phyloP scores from a whole-genome alignment of 345 rosid species.

The Sonneratia caseolaris region DNA sequence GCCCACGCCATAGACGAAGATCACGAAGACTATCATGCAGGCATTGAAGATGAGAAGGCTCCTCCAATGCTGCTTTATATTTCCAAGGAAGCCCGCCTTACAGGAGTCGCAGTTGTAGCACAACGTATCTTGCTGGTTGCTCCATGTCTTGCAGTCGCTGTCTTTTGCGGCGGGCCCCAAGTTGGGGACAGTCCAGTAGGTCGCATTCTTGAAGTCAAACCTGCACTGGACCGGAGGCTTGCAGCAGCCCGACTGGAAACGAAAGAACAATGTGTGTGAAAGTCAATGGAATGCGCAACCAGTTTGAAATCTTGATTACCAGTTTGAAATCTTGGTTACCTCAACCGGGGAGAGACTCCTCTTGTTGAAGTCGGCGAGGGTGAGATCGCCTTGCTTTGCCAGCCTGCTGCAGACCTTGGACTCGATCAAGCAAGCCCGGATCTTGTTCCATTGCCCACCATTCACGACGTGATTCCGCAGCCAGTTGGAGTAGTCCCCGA shows the following conservation, averaged over 20 bases:
- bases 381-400: neutral
- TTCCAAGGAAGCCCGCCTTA: conserved; percentile 38
- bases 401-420: conserved; percentile 18
- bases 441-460: conserved; percentile 18
- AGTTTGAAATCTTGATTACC: neutral
- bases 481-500: conserved; percentile 31
- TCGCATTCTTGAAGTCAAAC: conserved; percentile 27
- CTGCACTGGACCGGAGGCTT: conserved; percentile 52
- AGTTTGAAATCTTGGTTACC: conserved; percentile 1
- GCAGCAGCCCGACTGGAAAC: conserved; percentile 53
- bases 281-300: no score
- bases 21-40: conserved; percentile 3
- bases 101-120: conserved; percentile 52
- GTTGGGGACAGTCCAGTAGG: conserved; percentile 27
- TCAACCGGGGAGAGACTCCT: conserved; percentile 17
- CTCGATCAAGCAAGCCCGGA: conserved; percentile 22
- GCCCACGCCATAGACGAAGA: conserved; percentile 13
- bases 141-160: conserved; percentile 43
- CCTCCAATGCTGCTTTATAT: conserved; percentile 35
- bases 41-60: conserved; percentile 16
- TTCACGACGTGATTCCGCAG: conserved; percentile 15
- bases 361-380: conserved; percentile 8
- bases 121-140: conserved; percentile 28
- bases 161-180: neutral
- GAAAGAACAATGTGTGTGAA: no score